Base-by-base conservation (phyloP, 768 basidiomycete genomes). In the Rickenella mellea region DNA sequence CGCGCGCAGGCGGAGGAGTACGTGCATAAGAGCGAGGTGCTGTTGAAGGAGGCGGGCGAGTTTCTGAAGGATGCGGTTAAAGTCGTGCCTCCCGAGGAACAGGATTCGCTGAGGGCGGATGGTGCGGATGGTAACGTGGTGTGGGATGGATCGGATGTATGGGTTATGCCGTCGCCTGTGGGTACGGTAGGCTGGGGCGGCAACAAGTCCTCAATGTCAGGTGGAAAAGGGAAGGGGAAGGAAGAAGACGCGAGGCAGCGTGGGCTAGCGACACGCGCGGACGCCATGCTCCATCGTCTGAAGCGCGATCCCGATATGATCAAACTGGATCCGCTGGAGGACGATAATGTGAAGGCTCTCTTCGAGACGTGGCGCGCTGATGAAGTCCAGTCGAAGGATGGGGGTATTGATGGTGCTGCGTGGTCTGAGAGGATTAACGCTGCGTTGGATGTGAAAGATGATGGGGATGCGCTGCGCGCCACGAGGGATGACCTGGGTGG, bases 101-200 rank as follows among this genome's bases (percentile, higher is more conserved):
- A 55, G 0, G 57, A 51, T 6, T 19, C 55, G 11, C 38, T 47
- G 31, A n/a, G n/a, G n/a, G n/a, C n/a, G n/a, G n/a, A n/a, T 28
- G 45, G 45, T 33, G 54, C 61, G 1, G 48, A 53, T 25, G 55
- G 61, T 2, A 74, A 71, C 3, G 55, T 80, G 21, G 50, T 76
- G 31, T 93, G 89, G 89, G 91, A 93, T 57, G 91, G 89, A 1
- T 64, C 79, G 25, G 89, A 93, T 59, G 73, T 91, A 56, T 92
- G 89, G 82, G 78, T 81, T 66, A 55, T 91, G 44, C 87, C 75
- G 17, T 45, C 74, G 7, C 56, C 63, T 37, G 66, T 65, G 12
- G 47, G 50, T 31, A 60, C 52, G 24, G 56, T 59, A 21, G 43
- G 39, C 39, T 29, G 45, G 49, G 15, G 48, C 54, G 7, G 51